Base-by-base conservation (phyloP, 148 eudicot species). In the Rhododendron williamsianum region DNA sequence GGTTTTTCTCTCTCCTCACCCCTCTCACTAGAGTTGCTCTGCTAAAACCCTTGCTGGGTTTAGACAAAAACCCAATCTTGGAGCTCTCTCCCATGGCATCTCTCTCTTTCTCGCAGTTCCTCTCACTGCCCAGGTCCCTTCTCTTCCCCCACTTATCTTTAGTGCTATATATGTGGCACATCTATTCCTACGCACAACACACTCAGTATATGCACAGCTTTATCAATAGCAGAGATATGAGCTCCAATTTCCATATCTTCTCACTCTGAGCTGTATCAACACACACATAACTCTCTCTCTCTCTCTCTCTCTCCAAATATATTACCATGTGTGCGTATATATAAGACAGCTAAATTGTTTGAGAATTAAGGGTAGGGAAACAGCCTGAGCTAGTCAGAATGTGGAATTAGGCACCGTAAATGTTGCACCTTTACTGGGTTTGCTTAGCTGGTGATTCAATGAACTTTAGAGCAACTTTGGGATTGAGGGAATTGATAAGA, bases 21-120 rank as follows among this genome's bases (percentile, higher is more conserved):
- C 82, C 36, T 35, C 72, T 65, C 48, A 19, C 69, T 12, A 12
- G 2, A 27, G 9, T 60, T 65, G 13, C 67, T 65, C 69, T 80
- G 83, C 21, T 80, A 80, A 58, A 85, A 69, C 83, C 82, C 83
- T 77, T 82, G 63, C 84, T 48, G 87, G 84, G 84, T 85, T 85
- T 85, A 49, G 60, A 23, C 9, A 35, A 69, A 43, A 73, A 5
- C 43, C 80, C 74, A 35, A 30, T 43, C 46, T 78, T 65, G 78
- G 12, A 85, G 86, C 67, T 86, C 85, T 19, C 33, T 49, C 21
- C 60, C 83, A 91, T 93, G 93, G 87, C 92, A 16, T 87, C 91
- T 86, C 83, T 89, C n/a, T 89, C 91, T 56, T 67, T 87, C 41
- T 82, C 93, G 36, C 91, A 88, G 58, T 88, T 88, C 84, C 86